Percentiles rank a stretch among this genome's conserved stretches.
Conservation (phyloP, 352 stramenopile genomes). For the Phytopythium delawarense region DNA sequence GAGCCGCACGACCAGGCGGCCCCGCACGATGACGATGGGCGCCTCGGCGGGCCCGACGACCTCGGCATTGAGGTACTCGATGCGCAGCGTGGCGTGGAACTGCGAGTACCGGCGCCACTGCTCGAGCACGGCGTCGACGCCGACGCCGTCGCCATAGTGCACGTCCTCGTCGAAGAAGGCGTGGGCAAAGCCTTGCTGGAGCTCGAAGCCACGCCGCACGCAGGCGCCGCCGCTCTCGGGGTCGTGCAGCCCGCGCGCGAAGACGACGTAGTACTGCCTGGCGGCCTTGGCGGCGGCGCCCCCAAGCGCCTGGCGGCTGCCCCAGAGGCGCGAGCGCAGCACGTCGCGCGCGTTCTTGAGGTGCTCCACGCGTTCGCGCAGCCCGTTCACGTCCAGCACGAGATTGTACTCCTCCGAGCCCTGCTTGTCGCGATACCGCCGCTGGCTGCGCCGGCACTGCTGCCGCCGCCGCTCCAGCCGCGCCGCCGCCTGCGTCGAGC, state of each 20-base stretch:
- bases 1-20: slow-evolving; percentile 36
- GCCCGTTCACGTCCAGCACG: slow-evolving; percentile 54
- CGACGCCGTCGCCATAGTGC: slow-evolving; percentile 27
- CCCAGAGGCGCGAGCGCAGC: slow-evolving; percentile 43
- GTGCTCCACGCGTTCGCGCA: slow-evolving; percentile 53
- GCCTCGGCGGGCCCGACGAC: slow-evolving; percentile 40
- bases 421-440: slow-evolving; percentile 67
- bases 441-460: slow-evolving; percentile 67
- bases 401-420: slow-evolving; percentile 64
- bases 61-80: slow-evolving; percentile 27
- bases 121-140: slow-evolving; percentile 38
- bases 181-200: slow-evolving; percentile 45
- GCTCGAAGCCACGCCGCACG: slow-evolving; percentile 40
- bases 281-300: slow-evolving; percentile 43
- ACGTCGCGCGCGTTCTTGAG: slow-evolving; percentile 35
- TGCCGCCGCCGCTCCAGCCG: slow-evolving; percentile 38
- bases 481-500: not conserved
- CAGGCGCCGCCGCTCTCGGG: slow-evolving; percentile 24
- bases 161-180: slow-evolving; percentile 50
- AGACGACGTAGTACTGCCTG: slow-evolving; percentile 64
- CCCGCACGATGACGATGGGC: slow-evolving; percentile 47
- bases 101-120: slow-evolving; percentile 63
- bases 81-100: slow-evolving; percentile 41
- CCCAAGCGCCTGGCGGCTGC: slow-evolving; percentile 25
- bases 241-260: slow-evolving; percentile 49